A percentile compares a stretch with the other conserved stretches of the same genome.
These are phyloP conservation scores for Agrocybe pediades DNA, from an alignment of 768 basidiomycete species.

Conservation along the genomic window DNA sequence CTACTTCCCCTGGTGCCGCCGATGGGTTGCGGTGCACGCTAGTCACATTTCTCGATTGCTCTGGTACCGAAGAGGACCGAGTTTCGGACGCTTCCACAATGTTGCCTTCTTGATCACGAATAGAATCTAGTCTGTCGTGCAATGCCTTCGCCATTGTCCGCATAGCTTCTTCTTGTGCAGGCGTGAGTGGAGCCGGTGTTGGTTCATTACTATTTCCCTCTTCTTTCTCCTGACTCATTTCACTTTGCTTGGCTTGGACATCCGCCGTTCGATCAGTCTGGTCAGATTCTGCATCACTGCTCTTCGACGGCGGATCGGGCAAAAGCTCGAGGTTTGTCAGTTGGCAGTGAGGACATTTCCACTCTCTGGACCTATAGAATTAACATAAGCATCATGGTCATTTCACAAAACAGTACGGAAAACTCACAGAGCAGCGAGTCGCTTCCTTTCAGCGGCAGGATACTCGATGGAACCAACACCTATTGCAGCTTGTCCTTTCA, in stretches of 20 bases:
- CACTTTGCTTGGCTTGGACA: background rate
- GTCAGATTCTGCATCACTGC: background rate
- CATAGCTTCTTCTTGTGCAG: slow-evolving; percentile 6
- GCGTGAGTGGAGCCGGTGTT: slow-evolving; percentile 1
- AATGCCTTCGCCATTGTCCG: slow-evolving; percentile 12
- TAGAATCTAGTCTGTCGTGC: slow-evolving; percentile 9
- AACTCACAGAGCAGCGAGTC: slow-evolving; percentile 74
- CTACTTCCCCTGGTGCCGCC: background rate
- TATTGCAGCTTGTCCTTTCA: slow-evolving; percentile 84
- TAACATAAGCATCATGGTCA: background rate
- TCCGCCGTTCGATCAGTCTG: background rate
- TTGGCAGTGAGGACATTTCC: slow-evolving; percentile 77
- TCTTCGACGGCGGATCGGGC: slow-evolving; percentile 56
- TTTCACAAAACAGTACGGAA: background rate
- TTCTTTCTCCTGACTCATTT: background rate
- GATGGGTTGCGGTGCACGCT: background rate
- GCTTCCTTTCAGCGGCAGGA: slow-evolving; percentile 71
- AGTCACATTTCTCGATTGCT: background rate
- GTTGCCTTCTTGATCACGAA: slow-evolving; percentile 1
- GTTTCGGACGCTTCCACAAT: background rate
- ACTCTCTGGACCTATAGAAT: slow-evolving; percentile 69
- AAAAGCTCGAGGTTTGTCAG: slow-evolving; percentile 67
- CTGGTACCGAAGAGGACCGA: slow-evolving; percentile 4
- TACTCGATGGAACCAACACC: slow-evolving; percentile 89
- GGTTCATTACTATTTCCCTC: background rate